These are phyloP conservation scores for Pseudocercospora crystallina DNA, from an alignment of 2,329 filamentous ascomycete genomes.

Conservation along the genomic window DNA sequence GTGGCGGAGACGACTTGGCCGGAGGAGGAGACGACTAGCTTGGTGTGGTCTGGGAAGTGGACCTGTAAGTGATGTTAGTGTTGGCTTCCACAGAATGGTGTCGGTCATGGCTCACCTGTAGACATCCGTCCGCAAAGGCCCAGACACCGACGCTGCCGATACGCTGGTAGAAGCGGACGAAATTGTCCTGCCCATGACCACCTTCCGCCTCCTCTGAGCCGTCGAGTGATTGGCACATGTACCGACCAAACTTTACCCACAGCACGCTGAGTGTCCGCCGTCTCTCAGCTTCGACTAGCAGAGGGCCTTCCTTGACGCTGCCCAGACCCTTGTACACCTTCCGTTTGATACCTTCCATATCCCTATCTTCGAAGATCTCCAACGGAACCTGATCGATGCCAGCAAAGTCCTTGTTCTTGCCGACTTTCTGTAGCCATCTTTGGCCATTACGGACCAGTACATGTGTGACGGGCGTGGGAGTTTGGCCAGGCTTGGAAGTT, in stretches of 20 bases:
- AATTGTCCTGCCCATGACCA: slow-evolving; percentile 43
- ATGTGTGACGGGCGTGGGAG: slow-evolving; percentile 62
- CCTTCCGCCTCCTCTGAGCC: slow-evolving; percentile 41
- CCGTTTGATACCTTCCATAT: slow-evolving; percentile 58
- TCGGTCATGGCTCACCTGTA: slow-evolving; percentile 57
- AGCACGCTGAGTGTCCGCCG: slow-evolving; percentile 58
- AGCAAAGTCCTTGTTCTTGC: slow-evolving; percentile 59
- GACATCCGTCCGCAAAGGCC: slow-evolving; percentile 76
- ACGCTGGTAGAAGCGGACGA: slow-evolving; percentile 79
- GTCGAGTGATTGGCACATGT: slow-evolving; percentile 56
- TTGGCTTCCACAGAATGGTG: not conserved
- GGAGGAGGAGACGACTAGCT: slow-evolving; percentile 72
- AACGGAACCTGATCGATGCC: slow-evolving; percentile 51
- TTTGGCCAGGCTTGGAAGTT: slow-evolving; percentile 32
- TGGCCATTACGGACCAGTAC: slow-evolving; percentile 71
- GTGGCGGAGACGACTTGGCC: slow-evolving; percentile 78
- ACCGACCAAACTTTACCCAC: slow-evolving; percentile 70
- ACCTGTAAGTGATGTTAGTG: slow-evolving; percentile 52
- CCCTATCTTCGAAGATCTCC: slow-evolving; percentile 73
- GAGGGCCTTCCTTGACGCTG: slow-evolving; percentile 33
- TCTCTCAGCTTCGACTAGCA: slow-evolving; percentile 43
- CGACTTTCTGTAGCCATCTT: slow-evolving; percentile 55
- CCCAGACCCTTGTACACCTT: slow-evolving; percentile 57
- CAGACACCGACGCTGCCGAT: slow-evolving; percentile 79
- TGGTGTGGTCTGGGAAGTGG: slow-evolving; percentile 87